Evolutionary conservation across 768 basidiomycete genomes (phyloP).

Genomic region (Tulasnella sp.): DNA sequence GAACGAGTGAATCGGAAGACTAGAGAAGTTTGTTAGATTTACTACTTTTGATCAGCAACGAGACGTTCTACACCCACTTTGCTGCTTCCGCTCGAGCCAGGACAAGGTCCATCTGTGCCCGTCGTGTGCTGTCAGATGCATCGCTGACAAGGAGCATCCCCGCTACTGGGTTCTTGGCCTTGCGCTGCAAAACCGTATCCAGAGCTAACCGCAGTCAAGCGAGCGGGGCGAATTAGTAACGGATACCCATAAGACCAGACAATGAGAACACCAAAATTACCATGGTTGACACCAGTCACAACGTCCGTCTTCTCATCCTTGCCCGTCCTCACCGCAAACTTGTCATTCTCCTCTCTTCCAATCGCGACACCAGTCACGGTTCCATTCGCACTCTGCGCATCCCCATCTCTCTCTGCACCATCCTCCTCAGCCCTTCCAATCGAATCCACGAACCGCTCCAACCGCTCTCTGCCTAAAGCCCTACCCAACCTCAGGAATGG

Average conservation of each 20-base stretch:
- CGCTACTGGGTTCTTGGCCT: constrained; percentile 78
- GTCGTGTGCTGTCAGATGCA: constrained; percentile 79
- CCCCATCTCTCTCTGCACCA: constrained; percentile 24
- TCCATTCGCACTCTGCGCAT: neutral
- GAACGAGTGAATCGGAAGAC: constrained; percentile 89
- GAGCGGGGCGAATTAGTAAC: neutral
- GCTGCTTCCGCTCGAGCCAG: constrained; percentile 95
- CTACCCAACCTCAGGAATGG: constrained; percentile 75
- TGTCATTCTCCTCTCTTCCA: constrained; percentile 37
- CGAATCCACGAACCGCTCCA: constrained; percentile 71
- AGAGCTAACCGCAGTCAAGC: constrained; percentile 42
- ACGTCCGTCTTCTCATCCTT: constrained; percentile 95
- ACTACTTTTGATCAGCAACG: too few species aligned
- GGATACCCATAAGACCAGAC: neutral
- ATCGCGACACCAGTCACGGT: neutral
- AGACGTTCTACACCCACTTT: constrained; percentile 34
- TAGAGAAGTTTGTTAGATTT: constrained; percentile 9
- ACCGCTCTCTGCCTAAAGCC: constrained; percentile 52
- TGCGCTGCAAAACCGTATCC: constrained; percentile 90
- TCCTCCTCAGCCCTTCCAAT: constrained; percentile 30
- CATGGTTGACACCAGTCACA: constrained; percentile 96
- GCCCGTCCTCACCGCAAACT: constrained; percentile 56
- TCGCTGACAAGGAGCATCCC: constrained; percentile 93
- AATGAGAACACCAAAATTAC: constrained; percentile 31
- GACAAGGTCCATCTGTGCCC: constrained; percentile 97